A percentile compares a stretch with the other conserved stretches of the same genome.
Conservation (phyloP, 2,329 filamentous ascomycete species). For the Sporothrix brasiliensis region DNA sequence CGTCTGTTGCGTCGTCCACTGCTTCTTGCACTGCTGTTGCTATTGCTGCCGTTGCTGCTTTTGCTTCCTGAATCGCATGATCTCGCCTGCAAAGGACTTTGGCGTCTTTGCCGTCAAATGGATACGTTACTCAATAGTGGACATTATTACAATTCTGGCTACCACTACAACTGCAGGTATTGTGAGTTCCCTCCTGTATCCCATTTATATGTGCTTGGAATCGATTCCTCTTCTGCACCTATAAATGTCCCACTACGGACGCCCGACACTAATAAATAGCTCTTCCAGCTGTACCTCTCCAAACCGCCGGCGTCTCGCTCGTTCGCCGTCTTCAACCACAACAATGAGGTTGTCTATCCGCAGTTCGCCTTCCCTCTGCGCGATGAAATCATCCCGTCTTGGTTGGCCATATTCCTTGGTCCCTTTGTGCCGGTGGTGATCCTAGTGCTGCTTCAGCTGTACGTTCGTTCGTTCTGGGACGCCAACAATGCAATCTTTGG, state of each 20-base stretch:
- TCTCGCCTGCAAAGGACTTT: not conserved
- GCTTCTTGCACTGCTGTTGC: not conserved
- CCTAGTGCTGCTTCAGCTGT: conserved; percentile 68
- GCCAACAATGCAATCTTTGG: conserved; percentile 72
- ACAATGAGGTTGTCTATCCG: conserved; percentile 70
- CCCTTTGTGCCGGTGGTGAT: conserved; percentile 64
- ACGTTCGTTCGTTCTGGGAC: conserved; percentile 69
- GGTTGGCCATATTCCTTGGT: conserved; percentile 67
- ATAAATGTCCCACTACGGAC: not conserved
- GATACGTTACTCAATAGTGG: conserved; percentile 19
- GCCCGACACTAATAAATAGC: not conserved
- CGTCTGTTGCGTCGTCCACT: not conserved
- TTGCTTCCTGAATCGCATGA: not conserved
- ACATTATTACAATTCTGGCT: conserved; percentile 12
- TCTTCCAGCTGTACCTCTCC: conserved; percentile 60
- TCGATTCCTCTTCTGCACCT: not conserved
- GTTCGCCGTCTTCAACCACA: conserved; percentile 67
- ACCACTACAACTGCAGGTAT: conserved; percentile 3
- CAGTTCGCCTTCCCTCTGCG: conserved; percentile 72
- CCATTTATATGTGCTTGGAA: not conserved
- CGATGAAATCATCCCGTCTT: conserved; percentile 72
- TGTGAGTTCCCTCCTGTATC: not conserved
- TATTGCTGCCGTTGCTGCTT: not conserved
- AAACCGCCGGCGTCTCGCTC: conserved; percentile 68
- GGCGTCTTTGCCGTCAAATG: not conserved